A percentile compares a stretch with the other conserved stretches of the same genome.
Evolutionary conservation across 345 rosid genomes (phyloP).

Genomic region (Citropsis articulata): DNA sequence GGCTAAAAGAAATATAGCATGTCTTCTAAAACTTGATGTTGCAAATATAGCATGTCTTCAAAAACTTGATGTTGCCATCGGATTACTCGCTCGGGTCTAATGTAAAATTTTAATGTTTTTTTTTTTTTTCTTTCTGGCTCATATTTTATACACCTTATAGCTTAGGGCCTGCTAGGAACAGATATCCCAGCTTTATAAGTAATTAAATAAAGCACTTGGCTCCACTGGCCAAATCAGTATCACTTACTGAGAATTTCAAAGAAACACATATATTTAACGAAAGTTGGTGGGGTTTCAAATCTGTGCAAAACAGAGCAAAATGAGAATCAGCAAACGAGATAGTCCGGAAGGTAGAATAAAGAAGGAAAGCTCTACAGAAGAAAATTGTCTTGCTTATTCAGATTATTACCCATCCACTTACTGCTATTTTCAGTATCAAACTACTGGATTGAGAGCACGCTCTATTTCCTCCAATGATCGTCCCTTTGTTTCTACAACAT

Average conservation of each 20-base stretch:
- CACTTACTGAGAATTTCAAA: neutral
- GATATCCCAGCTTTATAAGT: neutral
- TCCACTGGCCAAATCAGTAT: neutral
- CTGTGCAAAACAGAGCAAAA: neutral
- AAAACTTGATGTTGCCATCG: too few species aligned
- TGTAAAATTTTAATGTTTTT: too few species aligned
- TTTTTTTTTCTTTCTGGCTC: too few species aligned
- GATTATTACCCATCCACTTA: constrained; percentile 14
- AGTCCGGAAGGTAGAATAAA: neutral
- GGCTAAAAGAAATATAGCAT: too few species aligned
- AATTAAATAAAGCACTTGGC: neutral
- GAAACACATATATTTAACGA: neutral
- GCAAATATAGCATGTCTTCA: too few species aligned
- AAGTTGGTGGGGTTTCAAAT: neutral
- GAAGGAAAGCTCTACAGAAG: neutral
- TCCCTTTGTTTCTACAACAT: constrained; percentile 94
- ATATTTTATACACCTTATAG: too few species aligned
- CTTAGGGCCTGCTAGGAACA: neutral
- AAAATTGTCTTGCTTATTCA: neutral
- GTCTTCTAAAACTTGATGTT: too few species aligned
- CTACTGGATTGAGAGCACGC: constrained; percentile 58
- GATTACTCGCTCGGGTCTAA: too few species aligned
- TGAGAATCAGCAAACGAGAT: neutral
- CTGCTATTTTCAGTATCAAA: constrained; percentile 19
- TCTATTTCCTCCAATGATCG: constrained; percentile 94